Evolutionary conservation across 345 rosid genomes (phyloP), one percentile per base, ranked within the genome.

Genomic region (Citrus australasica): DNA sequence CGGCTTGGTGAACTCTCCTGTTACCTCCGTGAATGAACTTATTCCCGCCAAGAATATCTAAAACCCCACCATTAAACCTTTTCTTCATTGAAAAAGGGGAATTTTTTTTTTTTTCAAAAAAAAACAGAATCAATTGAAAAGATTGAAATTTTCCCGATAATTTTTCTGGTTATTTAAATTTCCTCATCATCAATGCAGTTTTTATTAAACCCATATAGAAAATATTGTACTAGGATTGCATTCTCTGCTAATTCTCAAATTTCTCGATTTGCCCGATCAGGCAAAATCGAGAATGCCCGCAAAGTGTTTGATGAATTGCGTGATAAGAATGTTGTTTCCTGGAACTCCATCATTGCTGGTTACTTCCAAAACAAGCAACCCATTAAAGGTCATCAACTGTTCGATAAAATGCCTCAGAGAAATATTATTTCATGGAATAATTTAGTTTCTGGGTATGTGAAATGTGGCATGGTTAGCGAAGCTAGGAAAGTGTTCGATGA

Each of bases 401-500:
- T 94, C 80, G 87, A 91, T 35, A 75, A 74, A 77, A 92, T 90
- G 98, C 90, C 97, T 17, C 89, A 89, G 21, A 92, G 87, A 80
- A 92, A 89, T 51, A 78, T 76, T 1, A 83, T 94, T 78, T 92
- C 98, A 9, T 92, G 95, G 93, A 92, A 92, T 37, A 92, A 89
- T 3, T 83, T 92, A 79, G 65, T 91, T 72, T 87, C 97, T 28
- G 94, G 97, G 70, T 94, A 91, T 55, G 46, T 88, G 0, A 90
- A 83, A 75, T 92, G 88, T 63, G 87, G 88, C 24, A 88, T 92
- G 95, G 42, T 88, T 64, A 24, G 1, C 0, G 90, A 90, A 80
- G 97, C 94, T 3, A 80, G 88, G 68, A 64, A 83, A 16, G 88
- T 76, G 68, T 92, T 94, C 68, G 91, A 94, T 71, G 63, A 32